Evolutionary conservation across 2,329 filamentous ascomycete genomes (phyloP).

Genomic region (Metarhizium album): DNA sequence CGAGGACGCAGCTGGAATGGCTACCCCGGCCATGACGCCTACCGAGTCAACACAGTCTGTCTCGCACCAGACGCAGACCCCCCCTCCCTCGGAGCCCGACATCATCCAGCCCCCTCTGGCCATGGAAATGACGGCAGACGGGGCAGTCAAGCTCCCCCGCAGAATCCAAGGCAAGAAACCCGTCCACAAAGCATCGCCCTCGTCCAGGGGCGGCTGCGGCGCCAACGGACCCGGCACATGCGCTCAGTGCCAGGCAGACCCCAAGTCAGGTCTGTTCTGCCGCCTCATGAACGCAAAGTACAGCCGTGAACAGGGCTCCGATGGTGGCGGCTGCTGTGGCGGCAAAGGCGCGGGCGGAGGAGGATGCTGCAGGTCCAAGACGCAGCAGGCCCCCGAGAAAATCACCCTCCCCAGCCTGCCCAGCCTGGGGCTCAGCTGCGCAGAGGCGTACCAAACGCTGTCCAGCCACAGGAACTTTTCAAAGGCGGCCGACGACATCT

Average conservation of each 20-base stretch:
- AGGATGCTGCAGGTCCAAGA: conserved; percentile 50
- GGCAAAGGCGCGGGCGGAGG: conserved; percentile 47
- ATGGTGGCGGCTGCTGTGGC: conserved; percentile 50
- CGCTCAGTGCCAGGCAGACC: conserved; percentile 65
- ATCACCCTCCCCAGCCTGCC: conserved; percentile 25
- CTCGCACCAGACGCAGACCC: conserved; percentile 42
- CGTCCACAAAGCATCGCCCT: conserved; percentile 14
- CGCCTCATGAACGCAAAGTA: conserved; percentile 64
- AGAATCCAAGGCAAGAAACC: conserved; percentile 18
- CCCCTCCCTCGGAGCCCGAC: conserved; percentile 51
- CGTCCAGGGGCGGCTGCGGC: conserved; percentile 35
- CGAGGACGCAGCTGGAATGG: conserved; percentile 39
- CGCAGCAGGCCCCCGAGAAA: conserved; percentile 19
- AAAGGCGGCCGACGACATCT: conserved; percentile 60
- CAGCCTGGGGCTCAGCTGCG: conserved; percentile 56
- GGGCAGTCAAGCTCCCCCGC: conserved; percentile 48
- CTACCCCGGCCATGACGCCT: conserved; percentile 28
- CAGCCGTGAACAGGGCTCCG: conserved; percentile 28
- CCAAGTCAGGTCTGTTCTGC: conserved; percentile 73
- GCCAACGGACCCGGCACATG: conserved; percentile 68
- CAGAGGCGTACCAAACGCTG: conserved; percentile 69
- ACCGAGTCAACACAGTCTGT: conserved; percentile 30
- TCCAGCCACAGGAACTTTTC: conserved; percentile 68
- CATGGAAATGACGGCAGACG: conserved; percentile 49
- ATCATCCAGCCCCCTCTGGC: conserved; percentile 39